Conservation (phyloP, 1,284 basidiomycete species). For the Trichosporon asahii region DNA sequence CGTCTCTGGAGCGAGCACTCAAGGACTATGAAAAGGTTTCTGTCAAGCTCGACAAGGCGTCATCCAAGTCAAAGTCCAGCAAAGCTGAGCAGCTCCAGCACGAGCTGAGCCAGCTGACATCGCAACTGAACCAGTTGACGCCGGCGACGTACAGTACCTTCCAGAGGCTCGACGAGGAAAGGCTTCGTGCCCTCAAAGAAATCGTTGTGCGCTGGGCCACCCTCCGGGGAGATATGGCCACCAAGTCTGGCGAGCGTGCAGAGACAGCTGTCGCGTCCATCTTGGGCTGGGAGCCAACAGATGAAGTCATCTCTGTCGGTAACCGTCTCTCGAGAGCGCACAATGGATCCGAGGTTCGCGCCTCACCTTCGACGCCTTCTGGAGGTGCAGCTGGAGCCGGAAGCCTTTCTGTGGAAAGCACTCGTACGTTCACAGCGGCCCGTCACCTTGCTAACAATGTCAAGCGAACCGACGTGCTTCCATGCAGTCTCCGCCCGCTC, state of each 20-base stretch:
- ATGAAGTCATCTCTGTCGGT: constrained; percentile 40
- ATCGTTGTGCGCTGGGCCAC: constrained; percentile 50
- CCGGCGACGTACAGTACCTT: constrained; percentile 48
- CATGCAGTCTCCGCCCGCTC: neutral
- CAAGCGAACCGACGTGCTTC: constrained; percentile 16
- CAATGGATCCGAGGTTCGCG: constrained; percentile 18
- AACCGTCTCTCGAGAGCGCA: constrained; percentile 34
- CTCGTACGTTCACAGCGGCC: constrained; percentile 22
- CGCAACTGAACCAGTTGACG: constrained; percentile 35
- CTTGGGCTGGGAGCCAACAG: constrained; percentile 46
- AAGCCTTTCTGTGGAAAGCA: constrained; percentile 18
- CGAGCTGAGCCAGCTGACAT: constrained; percentile 41
- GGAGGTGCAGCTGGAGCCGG: constrained; percentile 11
- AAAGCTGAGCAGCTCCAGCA: constrained; percentile 33
- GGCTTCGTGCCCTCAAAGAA: constrained; percentile 48
- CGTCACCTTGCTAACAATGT: neutral
- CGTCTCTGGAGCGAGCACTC: constrained; percentile 46
- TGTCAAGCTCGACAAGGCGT: constrained; percentile 47
- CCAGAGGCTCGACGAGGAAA: constrained; percentile 47
- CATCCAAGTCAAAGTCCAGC: constrained; percentile 44
- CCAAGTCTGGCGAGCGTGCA: constrained; percentile 42
- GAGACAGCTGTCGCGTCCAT: constrained; percentile 41
- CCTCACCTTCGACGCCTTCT: neutral
- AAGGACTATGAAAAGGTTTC: constrained; percentile 48
- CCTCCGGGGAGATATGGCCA: constrained; percentile 44